These are phyloP conservation scores for Thermothelomyces thermophilus DNA, from an alignment of 2,329 filamentous ascomycete genomes.

Conservation along the genomic window DNA sequence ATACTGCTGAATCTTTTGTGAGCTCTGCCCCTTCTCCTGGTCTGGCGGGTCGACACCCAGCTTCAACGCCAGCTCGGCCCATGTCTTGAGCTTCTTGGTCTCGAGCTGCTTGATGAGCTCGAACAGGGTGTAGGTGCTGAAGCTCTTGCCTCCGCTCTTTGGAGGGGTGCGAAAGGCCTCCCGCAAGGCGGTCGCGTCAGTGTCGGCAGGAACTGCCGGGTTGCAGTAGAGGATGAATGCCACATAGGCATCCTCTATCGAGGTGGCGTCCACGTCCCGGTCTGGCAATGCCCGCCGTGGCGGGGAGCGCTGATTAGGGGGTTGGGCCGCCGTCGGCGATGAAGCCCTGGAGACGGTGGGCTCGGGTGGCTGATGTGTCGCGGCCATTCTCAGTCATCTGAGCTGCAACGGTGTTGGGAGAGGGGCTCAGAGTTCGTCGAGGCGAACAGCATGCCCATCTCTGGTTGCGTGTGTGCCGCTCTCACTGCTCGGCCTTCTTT, in stretches of 20 bases:
- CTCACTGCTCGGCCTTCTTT: not conserved
- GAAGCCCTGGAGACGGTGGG: conserved; percentile 13
- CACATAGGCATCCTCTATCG: conserved; percentile 76
- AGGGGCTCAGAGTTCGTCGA: not conserved
- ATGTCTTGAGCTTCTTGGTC: conserved; percentile 80
- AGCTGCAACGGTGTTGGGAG: not conserved
- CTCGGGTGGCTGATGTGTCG: conserved; percentile 15
- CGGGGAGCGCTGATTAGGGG: conserved; percentile 1
- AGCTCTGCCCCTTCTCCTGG: conserved; percentile 74
- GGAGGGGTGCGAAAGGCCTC: conserved; percentile 74
- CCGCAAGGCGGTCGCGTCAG: conserved; percentile 63
- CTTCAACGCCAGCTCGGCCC: conserved; percentile 79
- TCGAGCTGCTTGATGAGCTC: conserved; percentile 74
- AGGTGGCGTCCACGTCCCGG: conserved; percentile 59
- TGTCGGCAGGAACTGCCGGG: conserved; percentile 63
- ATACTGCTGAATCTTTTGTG: conserved; percentile 92
- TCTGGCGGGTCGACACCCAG: conserved; percentile 85
- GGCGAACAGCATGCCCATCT: conserved; percentile 4
- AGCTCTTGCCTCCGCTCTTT: conserved; percentile 80
- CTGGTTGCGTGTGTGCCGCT: not conserved
- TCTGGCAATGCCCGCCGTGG: conserved; percentile 48
- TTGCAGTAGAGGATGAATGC: conserved; percentile 88
- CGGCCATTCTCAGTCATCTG: conserved; percentile 10
- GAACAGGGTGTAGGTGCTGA: conserved; percentile 70
- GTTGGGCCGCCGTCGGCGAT: conserved; percentile 11